Base-by-base conservation (phyloP, 2,329 filamentous ascomycete species). In the Leptographium radiaticola region DNA sequence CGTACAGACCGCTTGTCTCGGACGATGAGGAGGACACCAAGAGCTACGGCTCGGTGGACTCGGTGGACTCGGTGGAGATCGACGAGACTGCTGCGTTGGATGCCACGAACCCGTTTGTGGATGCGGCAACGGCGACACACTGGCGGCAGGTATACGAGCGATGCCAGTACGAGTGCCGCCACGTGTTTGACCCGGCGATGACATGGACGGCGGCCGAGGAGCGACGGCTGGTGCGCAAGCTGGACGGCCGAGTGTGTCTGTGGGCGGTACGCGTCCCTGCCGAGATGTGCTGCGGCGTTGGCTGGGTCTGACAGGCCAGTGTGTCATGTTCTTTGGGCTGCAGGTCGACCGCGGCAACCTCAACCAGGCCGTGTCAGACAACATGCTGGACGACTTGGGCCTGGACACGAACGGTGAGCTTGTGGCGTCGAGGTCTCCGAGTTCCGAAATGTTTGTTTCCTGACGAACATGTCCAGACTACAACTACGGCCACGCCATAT, bases 401-500 rank as follows among this genome's bases (percentile, higher is more conserved):
- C 62, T 71, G 51, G 64, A 59, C 42, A 70, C 66, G 0, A 69
- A 71, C 51, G 63, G 62, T 62, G 33, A 49, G 58, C 34, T 2
- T 7, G 10, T 4, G 20, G 4, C 39, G 7, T 12, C 18, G 9
- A 47, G 2, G 25, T 25, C 25, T 25, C 31, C 3, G 18, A 31
- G 38, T 10, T 3, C 40, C 25, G 11, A 8, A 11, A 33, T 5
- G 43, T n/a, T 12, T 38, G 36, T 25, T 46, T 5, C 7, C 38
- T 49, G 13, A 36, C n/a, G 1, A 2, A 33, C 2, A 18, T 12
- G 6, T 15, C 7, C 44, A 70, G 69, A 74, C 53, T 77, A 74
- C 61, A 81, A 80, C 60, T 63, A 73, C 16, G 78, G 78, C 31
- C 70, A 80, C 60, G 77, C 74, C 0, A 70, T 81, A 48, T 81